Evolutionary conservation across 192 early-diverging fungal species (phyloP), one percentile per base, ranked within the genome.

Genomic region (Mycoemilia scoparia): DNA sequence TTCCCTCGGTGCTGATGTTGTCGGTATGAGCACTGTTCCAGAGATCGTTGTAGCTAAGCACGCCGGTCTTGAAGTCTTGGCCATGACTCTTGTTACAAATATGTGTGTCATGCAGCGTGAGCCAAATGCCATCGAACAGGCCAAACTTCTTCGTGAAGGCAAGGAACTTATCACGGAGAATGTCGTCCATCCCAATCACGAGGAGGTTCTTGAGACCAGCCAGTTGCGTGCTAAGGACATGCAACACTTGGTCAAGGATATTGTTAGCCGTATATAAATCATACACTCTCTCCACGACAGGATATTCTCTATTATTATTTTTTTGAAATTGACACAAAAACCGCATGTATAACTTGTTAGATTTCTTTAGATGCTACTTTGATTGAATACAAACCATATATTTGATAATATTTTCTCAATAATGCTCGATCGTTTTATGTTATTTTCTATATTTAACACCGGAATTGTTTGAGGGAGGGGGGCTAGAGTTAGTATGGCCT

Each of bases 11-110:
- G 88, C 70, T 9, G 89, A 91, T 54, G 64, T 72, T 17, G 89
- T 85, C 8, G 90, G 90, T 20, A 95, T 95, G 90, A 83, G 78
- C 27, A 91, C 87, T 4, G 74, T 84, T 8, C 86, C 89, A 1
- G 89, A 95, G 48, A 73, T 82, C 7, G 57, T 89, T 17, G 71
- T 83, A 15, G 87, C 87, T 12, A 70, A 75, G 26, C 89, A 95
- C 55, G 71, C 73, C 30, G 84, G 84, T 9, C 71, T 95, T 48
- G 66, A 74, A 35, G 79, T 89, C 0, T 51, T 95, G 24, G 86
- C 82, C 14, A 49, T 89, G 33, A 68, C 70, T 32, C 64, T 95
- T 38, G 74, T 90, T 35, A 88, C 89, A 21, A 87, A 87, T 57
- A 64, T 60, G 30, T 79, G 73, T 20, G 66, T 63, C 9, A 41